Evolutionary conservation across 768 basidiomycete species (phyloP), one percentile per base, ranked within the genome.

Genomic region (Mycena albidolilacea): DNA sequence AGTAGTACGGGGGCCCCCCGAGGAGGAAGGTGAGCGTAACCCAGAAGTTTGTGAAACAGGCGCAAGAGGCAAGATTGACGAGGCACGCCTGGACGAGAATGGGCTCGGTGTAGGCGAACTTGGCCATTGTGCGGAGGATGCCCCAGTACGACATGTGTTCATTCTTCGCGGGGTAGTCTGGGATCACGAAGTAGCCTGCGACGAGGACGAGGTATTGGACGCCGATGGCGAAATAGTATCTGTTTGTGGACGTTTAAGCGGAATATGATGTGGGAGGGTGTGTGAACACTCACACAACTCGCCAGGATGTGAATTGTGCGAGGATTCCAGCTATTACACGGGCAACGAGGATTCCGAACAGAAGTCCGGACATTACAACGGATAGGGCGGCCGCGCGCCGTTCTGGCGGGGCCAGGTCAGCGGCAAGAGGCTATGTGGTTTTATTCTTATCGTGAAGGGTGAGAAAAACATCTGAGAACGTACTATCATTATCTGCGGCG

Each of bases 111-210:
- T 88, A 81, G 0, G 87, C 83, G 71, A 87, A 89, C 78, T 85
- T 88, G 38, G 81, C 87, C 91, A 92, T 91, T 21, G 87, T 89
- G 71, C 79, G 85, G 52, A 90, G 79, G 65, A 92, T 88, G 23
- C 85, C 78, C 64, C 81, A 83, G 81, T 96, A 96, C 3, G 90
- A 89, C 73, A 95, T 66, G 58, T 88, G 82, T 23, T 78, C 80
- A 78, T 93, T 92, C 79, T 93, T 95, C 14, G 92, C 88, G 1
- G 95, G 95, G 77, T 93, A 96, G 81, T 97, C 95, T 0, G 95
- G 95, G n/a, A 96, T 82, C 66, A 91, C 75, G 23, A 89, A 80
- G 78, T 92, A 96, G 52, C 90, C 82, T 30, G 92, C 85, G 6
- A 87, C 46, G 9, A 92, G 81, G 14, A 95, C 89, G 35, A 87